Evolutionary conservation across 2,329 filamentous ascomycete species (phyloP), one percentile per base, ranked within the genome.

Genomic region (Chaetomiaceae sp.): DNA sequence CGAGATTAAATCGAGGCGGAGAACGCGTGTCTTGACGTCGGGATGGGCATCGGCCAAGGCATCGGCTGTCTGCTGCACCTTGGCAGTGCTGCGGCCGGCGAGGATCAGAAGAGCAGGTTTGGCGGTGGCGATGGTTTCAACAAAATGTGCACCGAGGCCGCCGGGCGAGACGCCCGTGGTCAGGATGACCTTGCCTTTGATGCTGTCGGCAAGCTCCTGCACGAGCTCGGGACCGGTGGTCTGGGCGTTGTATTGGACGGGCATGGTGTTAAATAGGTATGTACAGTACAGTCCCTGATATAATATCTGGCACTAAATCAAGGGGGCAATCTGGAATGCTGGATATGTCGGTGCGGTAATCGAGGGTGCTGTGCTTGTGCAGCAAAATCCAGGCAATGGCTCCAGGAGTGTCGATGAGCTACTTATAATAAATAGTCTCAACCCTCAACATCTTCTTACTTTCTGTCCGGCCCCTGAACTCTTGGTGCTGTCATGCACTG

Each of bases 21-120:
- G 61, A 2, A 62, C 44, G 25, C 69, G 68, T 0, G 64, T 66
- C 21, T 64, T 41, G 20, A 75, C 67, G 1, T 60, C 54, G 0
- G 73, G 68, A 44, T 69, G 52, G 10, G 63, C 48, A 3, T 61
- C 57, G 11, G 51, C 46, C 49, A 78, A 66, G 45, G 64, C 61
- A 3, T 71, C 64, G n/a, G 66, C 66, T 0, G 72, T 71, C 1
- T 67, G 62, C 18, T 70, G 62, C 4, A 72, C 55, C 50, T 76
- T 79, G 13, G 64, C 47, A 5, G 61, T 47, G 41, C 65, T 74
- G 52, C 77, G 76, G 27, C 74, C 73, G 6, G 69, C 73, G 23
- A 78, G 70, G 46, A 76, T 73, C 50, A 80, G 71, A 23, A 71
- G 61, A 2, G 62, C 56, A 0, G 76, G 74, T 1, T 67, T 61